Evolutionary conservation across 2,329 filamentous ascomycete species (phyloP).

Genomic region (Diaporthe australafricana): DNA sequence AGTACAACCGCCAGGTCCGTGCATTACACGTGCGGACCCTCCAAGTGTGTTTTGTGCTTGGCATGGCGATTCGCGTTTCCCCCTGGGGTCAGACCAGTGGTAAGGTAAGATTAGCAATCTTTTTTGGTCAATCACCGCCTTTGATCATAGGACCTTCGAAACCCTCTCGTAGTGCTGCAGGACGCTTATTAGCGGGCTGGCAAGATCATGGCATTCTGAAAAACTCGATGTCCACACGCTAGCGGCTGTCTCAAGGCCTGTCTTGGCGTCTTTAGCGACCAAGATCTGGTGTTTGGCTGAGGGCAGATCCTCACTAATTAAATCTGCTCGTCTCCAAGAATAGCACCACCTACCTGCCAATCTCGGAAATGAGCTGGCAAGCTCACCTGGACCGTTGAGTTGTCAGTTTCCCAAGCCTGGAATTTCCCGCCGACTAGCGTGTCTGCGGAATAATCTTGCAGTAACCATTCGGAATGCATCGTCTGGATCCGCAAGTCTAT

Average conservation of each 20-base stretch:
- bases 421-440: constrained; percentile 13
- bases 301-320: constrained; percentile 24
- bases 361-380: constrained; percentile 20
- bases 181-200: constrained; percentile 15
- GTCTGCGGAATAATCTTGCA: constrained; percentile 13
- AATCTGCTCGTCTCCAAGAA: constrained; percentile 25
- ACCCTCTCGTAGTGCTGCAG: not conserved
- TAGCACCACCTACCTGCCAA: constrained; percentile 11
- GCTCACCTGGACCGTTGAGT: constrained; percentile 6
- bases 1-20: constrained; percentile 1
- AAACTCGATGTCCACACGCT: constrained; percentile 6
- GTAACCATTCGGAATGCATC: constrained; percentile 15
- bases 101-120: constrained; percentile 19
- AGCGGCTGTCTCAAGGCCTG: constrained; percentile 27
- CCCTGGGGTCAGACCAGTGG: not conserved
- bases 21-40: constrained; percentile 2
- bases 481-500: constrained; percentile 27
- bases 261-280: constrained; percentile 15
- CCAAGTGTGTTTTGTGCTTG: not conserved
- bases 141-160: not conserved
- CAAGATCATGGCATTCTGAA: constrained; percentile 1
- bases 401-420: constrained; percentile 11
- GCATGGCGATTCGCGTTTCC: constrained; percentile 5
- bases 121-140: not conserved
- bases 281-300: constrained; percentile 22